These are phyloP conservation scores for Pythium periplocum DNA, from an alignment of 352 stramenopile species.

Conservation along the genomic window DNA sequence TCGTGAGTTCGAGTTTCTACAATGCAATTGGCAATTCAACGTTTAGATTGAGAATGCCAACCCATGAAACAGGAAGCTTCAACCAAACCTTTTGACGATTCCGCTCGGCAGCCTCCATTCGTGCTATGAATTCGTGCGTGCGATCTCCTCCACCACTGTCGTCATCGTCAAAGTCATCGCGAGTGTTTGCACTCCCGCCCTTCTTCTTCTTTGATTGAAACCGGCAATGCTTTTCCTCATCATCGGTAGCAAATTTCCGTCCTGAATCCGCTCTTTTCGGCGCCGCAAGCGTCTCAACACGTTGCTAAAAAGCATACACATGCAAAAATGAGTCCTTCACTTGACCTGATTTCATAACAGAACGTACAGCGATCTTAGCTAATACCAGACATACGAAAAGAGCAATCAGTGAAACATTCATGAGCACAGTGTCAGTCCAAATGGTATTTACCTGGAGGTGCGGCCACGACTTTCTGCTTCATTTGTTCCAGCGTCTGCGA, in stretches of 20 bases:
- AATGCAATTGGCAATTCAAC: not conserved
- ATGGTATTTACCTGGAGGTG: slow-evolving; percentile 29
- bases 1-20: slow-evolving; percentile 67
- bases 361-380: slow-evolving; percentile 9
- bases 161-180: slow-evolving; percentile 27
- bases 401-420: too few relatives aligned
- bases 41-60: too few relatives aligned
- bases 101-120: slow-evolving; percentile 75
- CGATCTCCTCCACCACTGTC: slow-evolving; percentile 16
- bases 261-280: slow-evolving; percentile 32
- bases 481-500: slow-evolving; percentile 41
- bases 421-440: too few relatives aligned
- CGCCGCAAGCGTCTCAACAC: slow-evolving; percentile 51
- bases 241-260: slow-evolving; percentile 61
- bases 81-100: slow-evolving; percentile 65
- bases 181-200: slow-evolving; percentile 11
- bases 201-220: slow-evolving; percentile 35
- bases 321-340: too few relatives aligned
- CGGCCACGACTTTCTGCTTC: slow-evolving; percentile 36
- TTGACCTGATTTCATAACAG: not conserved
- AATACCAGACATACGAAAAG: too few relatives aligned
- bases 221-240: slow-evolving; percentile 70
- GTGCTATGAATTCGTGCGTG: slow-evolving; percentile 48
- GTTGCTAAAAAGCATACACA: slow-evolving; percentile 29
- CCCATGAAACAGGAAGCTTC: too few relatives aligned